Evolutionary conservation across 139 green algal species (phyloP).

Genomic region (Protoeuglena noctilucae): DNA sequence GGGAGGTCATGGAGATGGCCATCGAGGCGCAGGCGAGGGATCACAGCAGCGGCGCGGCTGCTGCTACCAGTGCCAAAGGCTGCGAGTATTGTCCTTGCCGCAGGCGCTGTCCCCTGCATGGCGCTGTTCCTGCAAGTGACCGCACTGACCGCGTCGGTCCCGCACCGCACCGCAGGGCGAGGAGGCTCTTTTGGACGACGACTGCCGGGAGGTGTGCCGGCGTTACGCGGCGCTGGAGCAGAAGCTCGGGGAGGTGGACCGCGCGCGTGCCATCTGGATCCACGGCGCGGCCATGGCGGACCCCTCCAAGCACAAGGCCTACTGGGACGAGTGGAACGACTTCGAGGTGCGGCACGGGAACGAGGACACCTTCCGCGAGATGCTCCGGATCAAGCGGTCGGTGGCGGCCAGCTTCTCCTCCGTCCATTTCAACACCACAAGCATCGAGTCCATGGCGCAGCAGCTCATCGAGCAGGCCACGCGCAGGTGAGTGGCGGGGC

Average conservation of each 20-base stretch:
- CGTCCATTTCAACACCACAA: conserved; percentile 67
- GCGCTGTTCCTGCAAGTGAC: too few relatives aligned
- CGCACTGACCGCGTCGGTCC: too few relatives aligned
- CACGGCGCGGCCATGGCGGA: conserved; percentile 52
- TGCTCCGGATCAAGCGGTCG: conserved; percentile 89
- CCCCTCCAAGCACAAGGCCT: conserved; percentile 29
- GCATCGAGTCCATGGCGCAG: conserved; percentile 37
- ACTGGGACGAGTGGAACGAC: conserved; percentile 85
- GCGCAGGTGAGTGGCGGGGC: conserved; percentile 5
- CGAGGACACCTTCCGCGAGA: conserved; percentile 94
- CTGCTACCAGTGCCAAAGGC: too few relatives aligned
- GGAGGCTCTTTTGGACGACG: neutral
- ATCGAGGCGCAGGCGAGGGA: conserved; percentile 62
- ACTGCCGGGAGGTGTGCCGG: neutral
- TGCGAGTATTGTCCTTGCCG: too few relatives aligned
- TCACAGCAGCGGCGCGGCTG: conserved; percentile 47
- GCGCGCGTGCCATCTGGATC: conserved; percentile 79
- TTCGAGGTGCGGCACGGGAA: conserved; percentile 87
- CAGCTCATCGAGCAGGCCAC: conserved; percentile 2
- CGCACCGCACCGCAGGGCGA: too few relatives aligned
- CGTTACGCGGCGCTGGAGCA: conserved; percentile 46
- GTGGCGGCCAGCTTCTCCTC: conserved; percentile 62
- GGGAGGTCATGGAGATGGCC: conserved; percentile 82
- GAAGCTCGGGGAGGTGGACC: conserved; percentile 84
- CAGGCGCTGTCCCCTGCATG: too few relatives aligned